Base-by-base conservation (phyloP, 768 basidiomycete genomes). In the Leccinum ochraceum region DNA sequence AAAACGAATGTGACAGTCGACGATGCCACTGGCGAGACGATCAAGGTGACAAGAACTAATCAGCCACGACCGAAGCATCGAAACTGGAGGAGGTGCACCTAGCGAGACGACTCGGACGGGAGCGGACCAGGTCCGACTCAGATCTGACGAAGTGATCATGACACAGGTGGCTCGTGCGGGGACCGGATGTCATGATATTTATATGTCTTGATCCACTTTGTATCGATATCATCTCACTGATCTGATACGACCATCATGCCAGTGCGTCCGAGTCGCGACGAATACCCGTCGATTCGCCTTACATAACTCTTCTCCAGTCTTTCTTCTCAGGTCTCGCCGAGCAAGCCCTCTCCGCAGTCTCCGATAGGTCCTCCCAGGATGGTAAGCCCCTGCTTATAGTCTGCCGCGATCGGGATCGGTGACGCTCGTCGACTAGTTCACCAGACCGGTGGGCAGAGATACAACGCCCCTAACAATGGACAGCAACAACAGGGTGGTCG, bases 271-370 rank as follows among this genome's bases (percentile, higher is more conserved):
- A 34, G 34, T 34, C 34, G 16, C 20, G 34, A 28, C 24, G 6
- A 14, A 30, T 30, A 0, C 14, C 6, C 16, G 32, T 30, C 30
- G 3, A 16, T 22, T 32, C 11, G 4, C 61, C 49, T 46, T 24
- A 4, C 24, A 44, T 61, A 39, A 63, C 17, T 34, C 36, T 32
- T 28, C 16, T 32, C 54, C n/a, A 89, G 90, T 89, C 90, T 22
- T 44, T 44, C 59, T 81, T 92, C 66, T 80, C 90, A 39, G 85
- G 83, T 60, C 72, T 93, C 65, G 92, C 89, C 10, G 87, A 91
- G 74, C 73, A 92, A 73, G 84, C 85, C 63, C 72, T 81, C 65
- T 72, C 83, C 42, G 78, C 84, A 3, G 65, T 69, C 85, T 51
- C 57, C 16, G 48, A 49, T 16, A 49, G 24, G 8, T 50, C 49